Evolutionary conservation across 2,329 filamentous ascomycete genomes (phyloP).

Genomic region (Byssoonygena ceratinophila): DNA sequence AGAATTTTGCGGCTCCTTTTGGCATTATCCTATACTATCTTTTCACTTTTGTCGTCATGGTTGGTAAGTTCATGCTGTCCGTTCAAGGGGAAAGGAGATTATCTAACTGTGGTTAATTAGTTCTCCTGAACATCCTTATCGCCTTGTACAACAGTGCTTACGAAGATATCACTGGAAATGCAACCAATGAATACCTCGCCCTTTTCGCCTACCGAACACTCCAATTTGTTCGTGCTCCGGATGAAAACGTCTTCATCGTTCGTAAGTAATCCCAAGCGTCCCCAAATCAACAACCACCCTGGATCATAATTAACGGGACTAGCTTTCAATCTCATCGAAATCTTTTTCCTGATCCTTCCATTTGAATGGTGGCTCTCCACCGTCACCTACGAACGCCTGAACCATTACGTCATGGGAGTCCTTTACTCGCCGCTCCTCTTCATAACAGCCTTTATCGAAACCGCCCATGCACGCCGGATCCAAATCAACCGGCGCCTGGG

Average conservation of each 20-base stretch:
- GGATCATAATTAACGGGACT: neutral
- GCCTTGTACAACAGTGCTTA: slow-evolving; percentile 96
- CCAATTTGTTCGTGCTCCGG: slow-evolving; percentile 90
- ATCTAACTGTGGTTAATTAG: slow-evolving; percentile 22
- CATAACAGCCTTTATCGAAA: slow-evolving; percentile 64
- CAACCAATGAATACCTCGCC: slow-evolving; percentile 89
- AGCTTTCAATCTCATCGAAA: slow-evolving; percentile 83
- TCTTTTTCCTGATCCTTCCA: slow-evolving; percentile 64
- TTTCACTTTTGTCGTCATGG: slow-evolving; percentile 96
- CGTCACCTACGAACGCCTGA: slow-evolving; percentile 62
- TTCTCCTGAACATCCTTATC: slow-evolving; percentile 91
- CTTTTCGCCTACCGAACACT: slow-evolving; percentile 90
- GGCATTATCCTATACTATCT: slow-evolving; percentile 93
- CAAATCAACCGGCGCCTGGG: slow-evolving; percentile 63
- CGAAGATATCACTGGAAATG: slow-evolving; percentile 84
- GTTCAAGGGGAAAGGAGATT: neutral
- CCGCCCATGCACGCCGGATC: slow-evolving; percentile 54
- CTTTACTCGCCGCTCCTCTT: slow-evolving; percentile 78
- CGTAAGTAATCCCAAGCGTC: slow-evolving; percentile 34
- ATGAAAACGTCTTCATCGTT: slow-evolving; percentile 96
- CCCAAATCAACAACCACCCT: slow-evolving; percentile 6
- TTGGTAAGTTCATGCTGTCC: slow-evolving; percentile 35
- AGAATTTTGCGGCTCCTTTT: slow-evolving; percentile 83
- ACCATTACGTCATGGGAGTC: slow-evolving; percentile 76
- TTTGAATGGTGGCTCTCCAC: slow-evolving; percentile 95